Conservation (phyloP, 2,329 filamentous ascomycete species). For the Apiospora arundinis region DNA sequence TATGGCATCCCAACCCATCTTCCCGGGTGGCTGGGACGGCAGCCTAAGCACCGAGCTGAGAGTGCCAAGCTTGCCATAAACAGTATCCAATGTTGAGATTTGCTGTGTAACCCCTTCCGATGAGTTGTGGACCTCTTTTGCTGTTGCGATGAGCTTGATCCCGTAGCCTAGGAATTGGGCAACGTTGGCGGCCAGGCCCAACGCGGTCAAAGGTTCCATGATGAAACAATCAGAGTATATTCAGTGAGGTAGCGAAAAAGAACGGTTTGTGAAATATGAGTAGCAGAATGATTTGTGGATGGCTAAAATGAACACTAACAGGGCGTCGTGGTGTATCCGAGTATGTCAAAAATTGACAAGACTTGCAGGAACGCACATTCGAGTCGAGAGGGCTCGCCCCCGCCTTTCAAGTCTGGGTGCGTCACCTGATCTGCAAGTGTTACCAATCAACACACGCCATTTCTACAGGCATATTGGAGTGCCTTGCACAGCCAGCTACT, state of each 20-base stretch:
- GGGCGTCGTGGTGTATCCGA: too few relatives aligned
- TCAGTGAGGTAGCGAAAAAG: background rate
- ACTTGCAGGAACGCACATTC: background rate
- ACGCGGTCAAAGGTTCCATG: background rate
- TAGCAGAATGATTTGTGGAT: too few relatives aligned
- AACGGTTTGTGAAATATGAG: background rate
- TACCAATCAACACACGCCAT: background rate
- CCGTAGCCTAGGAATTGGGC: constrained; percentile 1
- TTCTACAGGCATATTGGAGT: background rate
- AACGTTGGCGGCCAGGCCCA: background rate
- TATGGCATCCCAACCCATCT: background rate
- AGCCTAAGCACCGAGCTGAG: background rate
- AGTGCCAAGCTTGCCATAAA: background rate
- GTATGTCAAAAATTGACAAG: too few relatives aligned
- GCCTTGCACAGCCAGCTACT: background rate
- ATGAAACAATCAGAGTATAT: background rate
- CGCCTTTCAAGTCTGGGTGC: background rate
- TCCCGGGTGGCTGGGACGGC: background rate
- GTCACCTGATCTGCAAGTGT: background rate
- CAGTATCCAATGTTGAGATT: background rate
- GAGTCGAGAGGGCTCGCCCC: background rate
- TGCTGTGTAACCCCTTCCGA: background rate
- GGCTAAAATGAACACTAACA: too few relatives aligned
- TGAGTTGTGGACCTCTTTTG: background rate
- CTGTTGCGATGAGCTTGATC: background rate